Base-by-base conservation (phyloP, 164 flowering plant species). In the Chimonanthus praecox region DNA sequence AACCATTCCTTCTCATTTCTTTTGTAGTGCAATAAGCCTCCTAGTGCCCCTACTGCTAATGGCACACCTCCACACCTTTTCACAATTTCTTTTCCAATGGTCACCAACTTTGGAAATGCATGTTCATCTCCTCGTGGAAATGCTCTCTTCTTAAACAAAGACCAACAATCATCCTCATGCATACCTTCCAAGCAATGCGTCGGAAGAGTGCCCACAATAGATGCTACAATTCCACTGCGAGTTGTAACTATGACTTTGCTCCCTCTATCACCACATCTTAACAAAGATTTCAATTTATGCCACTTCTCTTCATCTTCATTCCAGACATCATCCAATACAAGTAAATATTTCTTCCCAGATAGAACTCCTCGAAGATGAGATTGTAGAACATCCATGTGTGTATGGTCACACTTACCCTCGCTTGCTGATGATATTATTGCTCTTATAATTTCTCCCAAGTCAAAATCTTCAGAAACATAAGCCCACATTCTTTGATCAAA, bases 51-150 rank as follows among this genome's bases (percentile, higher is more conserved):
- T 2, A 67, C 74, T 5, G 71, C 76, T 6, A 74, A 51, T 7
- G 80, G 80, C 3, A 77, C 20, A 50, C 80, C 76, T 54, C 58
- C 47, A 48, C 80, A 77, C 10, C 73, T 77, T 1, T 47, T n/a
- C 4, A 69, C 78, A 54, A 75, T 70, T 44, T 73, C 64, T 47
- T 43, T 64, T 8, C 74, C 76, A 69, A 70, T 70, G 6, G 13
- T 3, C 3, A 15, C 68, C 67, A 79, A 47, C 8, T 64, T 58
- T 11, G 58, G 71, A 49, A 43, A 3, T 33, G 4, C 33, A 15
- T 65, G 6, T 47, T 21, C 44, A 65, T 43, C 16, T 11, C 15
- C 10, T 2, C 11, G 15, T 65, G 47, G 11, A 65, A 65, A 43
- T 0, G 68, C 68, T 10, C 68, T 10, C 16, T 44, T 11, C 16